These are phyloP conservation scores for Verbascum thapsus DNA, from an alignment of 257 asterid species.

Conservation along the genomic window DNA sequence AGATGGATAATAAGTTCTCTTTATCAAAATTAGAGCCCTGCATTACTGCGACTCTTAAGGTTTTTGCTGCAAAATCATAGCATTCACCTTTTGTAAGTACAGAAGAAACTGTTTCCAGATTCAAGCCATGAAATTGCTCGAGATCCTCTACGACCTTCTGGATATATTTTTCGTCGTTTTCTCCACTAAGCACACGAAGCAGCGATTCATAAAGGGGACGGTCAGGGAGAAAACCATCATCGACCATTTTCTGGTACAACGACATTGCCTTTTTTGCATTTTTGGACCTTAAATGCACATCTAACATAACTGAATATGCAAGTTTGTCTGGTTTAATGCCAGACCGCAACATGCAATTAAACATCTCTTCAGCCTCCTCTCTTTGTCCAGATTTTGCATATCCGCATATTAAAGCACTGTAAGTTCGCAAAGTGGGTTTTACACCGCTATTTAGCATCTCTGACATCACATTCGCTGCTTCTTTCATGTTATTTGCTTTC, in stretches of 20 bases:
- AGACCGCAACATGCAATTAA: slow-evolving; percentile 72
- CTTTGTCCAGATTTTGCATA: slow-evolving; percentile 82
- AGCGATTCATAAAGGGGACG: slow-evolving; percentile 55
- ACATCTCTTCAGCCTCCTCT: slow-evolving; percentile 71
- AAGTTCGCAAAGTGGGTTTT: slow-evolving; percentile 80
- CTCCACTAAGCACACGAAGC: slow-evolving; percentile 60
- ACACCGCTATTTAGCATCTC: slow-evolving; percentile 80
- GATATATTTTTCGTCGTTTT: slow-evolving; percentile 47
- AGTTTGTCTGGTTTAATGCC: slow-evolving; percentile 86
- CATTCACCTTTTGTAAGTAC: slow-evolving; percentile 78
- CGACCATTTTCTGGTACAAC: slow-evolving; percentile 72
- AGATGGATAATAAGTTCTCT: slow-evolving; percentile 59
- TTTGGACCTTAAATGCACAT: slow-evolving; percentile 75
- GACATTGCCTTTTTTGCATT: slow-evolving; percentile 54
- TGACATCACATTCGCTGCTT: slow-evolving; percentile 84
- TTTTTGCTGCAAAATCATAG: slow-evolving; percentile 70
- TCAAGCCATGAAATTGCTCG: slow-evolving; percentile 59
- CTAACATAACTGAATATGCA: slow-evolving; percentile 86
- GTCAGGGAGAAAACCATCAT: slow-evolving; percentile 72
- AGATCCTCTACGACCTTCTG: slow-evolving; percentile 66
- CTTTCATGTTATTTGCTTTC: slow-evolving; percentile 74
- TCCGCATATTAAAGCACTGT: slow-evolving; percentile 95
- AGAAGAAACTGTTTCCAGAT: slow-evolving; percentile 62
- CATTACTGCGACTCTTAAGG: slow-evolving; percentile 60
- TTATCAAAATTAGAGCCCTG: slow-evolving; percentile 56